A percentile compares a stretch with the other conserved stretches of the same genome.
Evolutionary conservation across 2,329 filamentous ascomycete genomes (phyloP).

Genomic region (Fusarium caatingaense): DNA sequence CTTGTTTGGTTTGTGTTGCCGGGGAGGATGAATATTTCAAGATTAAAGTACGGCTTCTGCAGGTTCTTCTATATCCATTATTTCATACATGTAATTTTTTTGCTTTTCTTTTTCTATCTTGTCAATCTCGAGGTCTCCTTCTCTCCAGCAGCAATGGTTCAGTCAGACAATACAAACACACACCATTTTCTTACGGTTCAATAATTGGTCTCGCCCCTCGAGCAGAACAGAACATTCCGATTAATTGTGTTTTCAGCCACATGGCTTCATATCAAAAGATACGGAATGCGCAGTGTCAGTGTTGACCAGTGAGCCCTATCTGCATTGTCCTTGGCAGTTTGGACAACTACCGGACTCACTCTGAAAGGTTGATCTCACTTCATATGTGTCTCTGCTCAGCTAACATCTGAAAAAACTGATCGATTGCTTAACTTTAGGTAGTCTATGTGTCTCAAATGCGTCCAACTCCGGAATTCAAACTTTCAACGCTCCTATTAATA

Average conservation of each 20-base stretch:
- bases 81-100: conserved; percentile 48
- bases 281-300: conserved; percentile 26
- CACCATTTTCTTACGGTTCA: conserved; percentile 35
- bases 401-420: conserved; percentile 4
- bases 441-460: conserved; percentile 21
- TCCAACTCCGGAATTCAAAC: conserved; percentile 20
- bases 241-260: conserved; percentile 16
- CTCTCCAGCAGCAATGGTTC: conserved; percentile 46
- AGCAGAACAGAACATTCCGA: conserved; percentile 30
- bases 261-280: conserved; percentile 11
- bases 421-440: conserved; percentile 10
- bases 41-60: conserved; percentile 46
- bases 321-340: conserved; percentile 3
- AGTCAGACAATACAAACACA: conserved; percentile 46
- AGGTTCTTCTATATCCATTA: conserved; percentile 47
- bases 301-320: background rate
- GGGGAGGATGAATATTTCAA: conserved; percentile 45
- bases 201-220: conserved; percentile 17
- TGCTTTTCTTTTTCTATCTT: conserved; percentile 33
- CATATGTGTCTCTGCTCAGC: background rate
- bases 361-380: conserved; percentile 12
- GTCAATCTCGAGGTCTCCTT: conserved; percentile 43
- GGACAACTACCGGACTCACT: conserved; percentile 1
- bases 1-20: conserved; percentile 40
- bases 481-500: background rate